These are phyloP conservation scores for Clarireedia paspali DNA, from an alignment of 2,329 filamentous ascomycete species.

Conservation along the genomic window DNA sequence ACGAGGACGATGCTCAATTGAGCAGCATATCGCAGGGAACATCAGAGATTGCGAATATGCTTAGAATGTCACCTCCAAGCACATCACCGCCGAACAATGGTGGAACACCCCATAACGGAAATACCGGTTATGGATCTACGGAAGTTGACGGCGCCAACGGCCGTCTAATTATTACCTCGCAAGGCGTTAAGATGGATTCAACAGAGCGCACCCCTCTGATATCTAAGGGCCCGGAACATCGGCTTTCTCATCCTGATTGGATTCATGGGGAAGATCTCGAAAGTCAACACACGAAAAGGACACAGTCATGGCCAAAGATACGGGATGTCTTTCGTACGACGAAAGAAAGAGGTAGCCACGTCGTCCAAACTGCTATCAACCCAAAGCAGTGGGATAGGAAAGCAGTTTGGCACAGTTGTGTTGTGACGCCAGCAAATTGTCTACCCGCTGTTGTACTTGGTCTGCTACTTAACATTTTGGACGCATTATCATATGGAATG, in stretches of 20 bases:
- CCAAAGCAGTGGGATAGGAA: constrained; percentile 67
- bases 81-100: constrained; percentile 15
- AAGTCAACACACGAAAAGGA: constrained; percentile 16
- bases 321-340: constrained; percentile 20
- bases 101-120: constrained; percentile 1
- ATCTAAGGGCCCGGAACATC: constrained; percentile 11
- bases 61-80: constrained; percentile 33
- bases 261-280: constrained; percentile 28
- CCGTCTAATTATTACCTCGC: constrained; percentile 19
- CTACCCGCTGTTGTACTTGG: constrained; percentile 85
- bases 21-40: constrained; percentile 31
- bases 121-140: constrained; percentile 6
- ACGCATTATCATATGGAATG: constrained; percentile 85
- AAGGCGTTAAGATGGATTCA: constrained; percentile 19
- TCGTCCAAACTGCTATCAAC: constrained; percentile 36
- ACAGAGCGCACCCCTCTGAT: constrained; percentile 28
- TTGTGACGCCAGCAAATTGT: constrained; percentile 62
- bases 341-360: constrained; percentile 14
- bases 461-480: constrained; percentile 82
- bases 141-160: constrained; percentile 10
- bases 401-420: constrained; percentile 52
- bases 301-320: constrained; percentile 25
- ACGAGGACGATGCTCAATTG: constrained; percentile 29
- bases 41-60: constrained; percentile 43
- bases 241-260: constrained; percentile 22